phyloP scores from a whole-genome alignment of 805 yeast species.

The Candida montana region DNA sequence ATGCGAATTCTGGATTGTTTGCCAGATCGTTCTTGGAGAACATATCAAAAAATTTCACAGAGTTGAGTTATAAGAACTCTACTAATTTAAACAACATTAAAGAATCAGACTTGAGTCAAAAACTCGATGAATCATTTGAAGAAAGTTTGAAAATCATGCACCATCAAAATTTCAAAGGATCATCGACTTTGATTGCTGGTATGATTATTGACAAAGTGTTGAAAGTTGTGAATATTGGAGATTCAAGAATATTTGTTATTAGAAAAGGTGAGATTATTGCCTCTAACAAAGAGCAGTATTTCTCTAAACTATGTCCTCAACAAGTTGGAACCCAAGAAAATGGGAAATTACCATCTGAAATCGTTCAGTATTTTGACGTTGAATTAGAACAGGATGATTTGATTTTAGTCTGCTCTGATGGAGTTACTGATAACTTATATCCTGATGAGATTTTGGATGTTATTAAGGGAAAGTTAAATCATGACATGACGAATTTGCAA shows the following conservation, averaged over 20 bases:
- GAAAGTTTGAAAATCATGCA: slow-evolving; percentile 49
- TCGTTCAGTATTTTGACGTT: slow-evolving; percentile 41
- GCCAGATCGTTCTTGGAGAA: slow-evolving; percentile 49
- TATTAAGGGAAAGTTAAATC: slow-evolving; percentile 30
- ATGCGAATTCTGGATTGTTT: slow-evolving; percentile 46
- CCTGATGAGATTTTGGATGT: slow-evolving; percentile 40
- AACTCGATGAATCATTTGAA: slow-evolving; percentile 41
- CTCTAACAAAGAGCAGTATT: slow-evolving; percentile 43
- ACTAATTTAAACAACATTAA: slow-evolving; percentile 34
- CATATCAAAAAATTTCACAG: slow-evolving; percentile 33
- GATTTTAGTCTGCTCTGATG: slow-evolving; percentile 46
- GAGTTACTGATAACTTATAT: slow-evolving; percentile 47
- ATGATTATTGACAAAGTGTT: slow-evolving; percentile 44
- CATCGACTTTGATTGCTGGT: slow-evolving; percentile 43
- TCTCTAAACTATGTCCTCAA: slow-evolving; percentile 42
- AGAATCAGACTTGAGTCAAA: slow-evolving; percentile 36
- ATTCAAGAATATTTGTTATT: slow-evolving; percentile 42
- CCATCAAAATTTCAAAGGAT: slow-evolving; percentile 40
- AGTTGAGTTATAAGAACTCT: slow-evolving; percentile 19
- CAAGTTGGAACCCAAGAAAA: slow-evolving; percentile 50
- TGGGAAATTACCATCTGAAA: slow-evolving; percentile 37
- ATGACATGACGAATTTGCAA: slow-evolving; percentile 28
- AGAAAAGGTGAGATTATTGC: slow-evolving; percentile 39
- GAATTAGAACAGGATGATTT: slow-evolving; percentile 37
- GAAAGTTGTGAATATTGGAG: slow-evolving; percentile 48